Evolutionary conservation across 768 basidiomycete species (phyloP).

Genomic region (Rhodotorula kratochvilovae): DNA sequence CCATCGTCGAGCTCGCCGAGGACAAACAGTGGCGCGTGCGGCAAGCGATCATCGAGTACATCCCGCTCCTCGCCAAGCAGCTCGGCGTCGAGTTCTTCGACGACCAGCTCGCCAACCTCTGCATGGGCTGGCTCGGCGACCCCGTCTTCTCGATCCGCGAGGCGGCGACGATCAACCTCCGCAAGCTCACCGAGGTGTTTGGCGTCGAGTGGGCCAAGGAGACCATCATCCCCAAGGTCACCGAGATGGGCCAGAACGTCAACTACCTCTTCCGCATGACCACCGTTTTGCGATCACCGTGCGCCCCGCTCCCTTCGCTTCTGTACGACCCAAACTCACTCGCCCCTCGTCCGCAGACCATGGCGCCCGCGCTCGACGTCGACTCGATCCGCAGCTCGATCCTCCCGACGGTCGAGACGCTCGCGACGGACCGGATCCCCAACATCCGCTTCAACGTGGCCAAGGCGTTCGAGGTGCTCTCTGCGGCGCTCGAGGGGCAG

Average conservation of each 20-base stretch:
- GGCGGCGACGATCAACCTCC: constrained; percentile 93
- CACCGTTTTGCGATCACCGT: constrained; percentile 98
- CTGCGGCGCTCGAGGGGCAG: constrained; percentile 58
- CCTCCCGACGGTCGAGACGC: constrained; percentile 71
- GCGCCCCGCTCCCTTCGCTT: constrained; percentile 42
- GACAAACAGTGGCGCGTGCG: constrained; percentile 99
- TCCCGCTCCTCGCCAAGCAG: constrained; percentile 97
- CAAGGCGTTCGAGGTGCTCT: constrained; percentile 86
- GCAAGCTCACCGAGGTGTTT: constrained; percentile 95
- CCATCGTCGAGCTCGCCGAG: constrained; percentile 94
- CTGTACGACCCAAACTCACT: background rate
- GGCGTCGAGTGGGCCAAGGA: constrained; percentile 94
- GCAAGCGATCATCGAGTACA: constrained; percentile 98
- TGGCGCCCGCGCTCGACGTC: constrained; percentile 78
- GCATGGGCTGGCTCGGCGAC: constrained; percentile 99
- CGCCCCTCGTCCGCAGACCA: constrained; percentile 63
- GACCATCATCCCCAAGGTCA: constrained; percentile 92
- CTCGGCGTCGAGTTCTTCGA: constrained; percentile 95
- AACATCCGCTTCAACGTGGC: constrained; percentile 99
- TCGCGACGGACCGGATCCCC: constrained; percentile 86
- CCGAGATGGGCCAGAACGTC: constrained; percentile 92
- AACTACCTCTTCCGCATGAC: constrained; percentile 99
- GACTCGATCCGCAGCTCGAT: constrained; percentile 79
- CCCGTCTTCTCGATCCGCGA: constrained; percentile 98
- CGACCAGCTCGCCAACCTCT: constrained; percentile 89